phyloP scores from a whole-genome alignment of 345 rosid species.

The Camelina neglecta region DNA sequence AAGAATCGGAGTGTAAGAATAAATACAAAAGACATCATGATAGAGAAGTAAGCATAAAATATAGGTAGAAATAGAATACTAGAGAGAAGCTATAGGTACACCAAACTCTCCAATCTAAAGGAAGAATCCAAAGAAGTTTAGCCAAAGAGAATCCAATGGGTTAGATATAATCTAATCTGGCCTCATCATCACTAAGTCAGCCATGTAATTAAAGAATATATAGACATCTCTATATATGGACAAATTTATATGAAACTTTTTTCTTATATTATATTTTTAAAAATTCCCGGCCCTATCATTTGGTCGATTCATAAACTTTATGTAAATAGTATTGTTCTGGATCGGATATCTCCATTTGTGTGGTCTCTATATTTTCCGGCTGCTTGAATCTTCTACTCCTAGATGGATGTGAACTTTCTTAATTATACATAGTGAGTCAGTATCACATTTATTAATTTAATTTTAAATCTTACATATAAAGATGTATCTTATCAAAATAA shows the following conservation, averaged over 20 bases:
- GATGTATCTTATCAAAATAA: not conserved
- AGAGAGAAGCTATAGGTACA: conserved; percentile 35
- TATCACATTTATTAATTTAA: not conserved
- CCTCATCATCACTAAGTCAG: conserved; percentile 24
- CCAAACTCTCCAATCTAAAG: conserved; percentile 41
- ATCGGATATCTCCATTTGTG: not conserved
- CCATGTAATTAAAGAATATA: not conserved
- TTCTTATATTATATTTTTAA: not conserved
- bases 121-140: conserved; percentile 46
- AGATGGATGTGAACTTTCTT: not conserved
- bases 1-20: not conserved
- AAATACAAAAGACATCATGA: conserved; percentile 2
- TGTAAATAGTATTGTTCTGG: not conserved
- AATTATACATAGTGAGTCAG: not conserved
- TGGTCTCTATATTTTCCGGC: conserved; percentile 4
- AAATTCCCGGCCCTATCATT: not conserved
- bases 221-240: not conserved
- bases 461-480: not conserved
- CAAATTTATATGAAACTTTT: conserved; percentile 6
- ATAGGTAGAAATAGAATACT: not conserved
- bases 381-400: conserved; percentile 1
- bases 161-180: not conserved
- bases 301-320: not conserved
- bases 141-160: conserved; percentile 43
- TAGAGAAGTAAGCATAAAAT: conserved; percentile 23